Evolutionary conservation across 116 monocot species (phyloP).

Genomic region (Thalassia testudinum): DNA sequence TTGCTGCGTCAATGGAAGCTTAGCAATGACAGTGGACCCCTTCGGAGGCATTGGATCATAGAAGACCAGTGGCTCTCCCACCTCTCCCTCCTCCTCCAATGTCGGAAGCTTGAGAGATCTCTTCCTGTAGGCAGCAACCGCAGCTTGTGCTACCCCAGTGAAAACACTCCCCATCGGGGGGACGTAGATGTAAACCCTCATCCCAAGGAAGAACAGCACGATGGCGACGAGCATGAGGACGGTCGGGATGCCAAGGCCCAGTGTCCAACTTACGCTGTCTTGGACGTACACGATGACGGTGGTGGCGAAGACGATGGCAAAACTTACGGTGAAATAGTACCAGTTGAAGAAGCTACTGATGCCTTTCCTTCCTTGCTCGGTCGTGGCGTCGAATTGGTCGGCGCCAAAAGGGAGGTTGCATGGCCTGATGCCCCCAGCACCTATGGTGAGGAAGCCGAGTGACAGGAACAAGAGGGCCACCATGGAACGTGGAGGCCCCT

Average conservation of each 20-base stretch:
- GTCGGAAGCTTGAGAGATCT: conserved; percentile 9
- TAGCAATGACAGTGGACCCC: conserved; percentile 1
- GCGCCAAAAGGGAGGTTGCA: conserved; percentile 52
- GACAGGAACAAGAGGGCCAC: conserved; percentile 11
- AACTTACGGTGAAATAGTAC: conserved; percentile 35
- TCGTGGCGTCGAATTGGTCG: conserved; percentile 44
- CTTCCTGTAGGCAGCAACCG: conserved; percentile 34
- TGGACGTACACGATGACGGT: conserved; percentile 55
- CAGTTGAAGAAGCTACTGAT: conserved; percentile 61
- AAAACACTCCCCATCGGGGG: conserved; percentile 31
- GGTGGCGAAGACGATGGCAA: conserved; percentile 17
- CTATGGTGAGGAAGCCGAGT: conserved; percentile 18
- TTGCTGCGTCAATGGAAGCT: conserved; percentile 33
- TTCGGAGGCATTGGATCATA: background rate
- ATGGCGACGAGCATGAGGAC: conserved; percentile 25
- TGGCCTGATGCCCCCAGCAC: conserved; percentile 32
- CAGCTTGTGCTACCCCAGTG: conserved; percentile 20
- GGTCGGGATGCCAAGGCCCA: conserved; percentile 43
- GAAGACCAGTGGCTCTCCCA: conserved; percentile 13
- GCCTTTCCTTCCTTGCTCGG: conserved; percentile 12
- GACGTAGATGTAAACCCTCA: conserved; percentile 22
- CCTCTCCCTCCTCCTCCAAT: conserved; percentile 7
- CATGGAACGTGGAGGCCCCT: conserved; percentile 5
- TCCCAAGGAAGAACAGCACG: conserved; percentile 32
- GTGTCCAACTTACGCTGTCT: conserved; percentile 34